Conservation (phyloP, 140 eudicot genomes). For the Stevia rebaudiana region DNA sequence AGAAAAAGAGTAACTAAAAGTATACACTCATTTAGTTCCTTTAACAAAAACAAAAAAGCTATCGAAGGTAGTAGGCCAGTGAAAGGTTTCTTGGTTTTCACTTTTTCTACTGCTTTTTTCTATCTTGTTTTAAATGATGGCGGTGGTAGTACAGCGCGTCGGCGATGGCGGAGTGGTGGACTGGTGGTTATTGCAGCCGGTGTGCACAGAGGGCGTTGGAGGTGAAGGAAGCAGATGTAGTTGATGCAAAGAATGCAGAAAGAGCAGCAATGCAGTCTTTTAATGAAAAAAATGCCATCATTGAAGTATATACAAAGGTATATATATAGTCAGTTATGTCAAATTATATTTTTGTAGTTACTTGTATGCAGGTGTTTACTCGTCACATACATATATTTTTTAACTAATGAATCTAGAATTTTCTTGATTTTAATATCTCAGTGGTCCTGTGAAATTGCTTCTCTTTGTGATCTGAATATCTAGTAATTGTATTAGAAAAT, state of each 20-base stretch:
- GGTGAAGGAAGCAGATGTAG: conserved; percentile 52
- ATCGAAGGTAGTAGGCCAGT: no score
- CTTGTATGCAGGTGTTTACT: conserved; percentile 6
- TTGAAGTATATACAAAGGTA: conserved; percentile 77
- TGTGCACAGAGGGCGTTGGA: conserved; percentile 84
- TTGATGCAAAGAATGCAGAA: conserved; percentile 75
- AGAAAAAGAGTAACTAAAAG: no score
- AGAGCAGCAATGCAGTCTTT: conserved; percentile 59
- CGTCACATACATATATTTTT: not conserved
- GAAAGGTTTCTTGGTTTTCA: no score
- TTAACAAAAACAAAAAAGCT: no score
- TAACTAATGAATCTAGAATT: conserved; percentile 1
- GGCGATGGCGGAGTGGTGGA: no score
- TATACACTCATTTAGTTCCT: no score
- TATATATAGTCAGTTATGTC: not conserved
- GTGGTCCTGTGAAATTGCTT: not conserved
- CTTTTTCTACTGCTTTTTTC: no score
- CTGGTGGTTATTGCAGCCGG: no score
- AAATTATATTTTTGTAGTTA: not conserved
- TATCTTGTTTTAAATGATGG: no score
- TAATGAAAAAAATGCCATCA: conserved; percentile 57
- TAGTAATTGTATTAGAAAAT: no score
- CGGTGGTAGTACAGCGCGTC: no score
- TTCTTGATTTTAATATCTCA: not conserved
- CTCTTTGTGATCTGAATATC: not conserved